Conservation (phyloP, 2,329 filamentous ascomycete genomes). For the Penicillium digitatum region DNA sequence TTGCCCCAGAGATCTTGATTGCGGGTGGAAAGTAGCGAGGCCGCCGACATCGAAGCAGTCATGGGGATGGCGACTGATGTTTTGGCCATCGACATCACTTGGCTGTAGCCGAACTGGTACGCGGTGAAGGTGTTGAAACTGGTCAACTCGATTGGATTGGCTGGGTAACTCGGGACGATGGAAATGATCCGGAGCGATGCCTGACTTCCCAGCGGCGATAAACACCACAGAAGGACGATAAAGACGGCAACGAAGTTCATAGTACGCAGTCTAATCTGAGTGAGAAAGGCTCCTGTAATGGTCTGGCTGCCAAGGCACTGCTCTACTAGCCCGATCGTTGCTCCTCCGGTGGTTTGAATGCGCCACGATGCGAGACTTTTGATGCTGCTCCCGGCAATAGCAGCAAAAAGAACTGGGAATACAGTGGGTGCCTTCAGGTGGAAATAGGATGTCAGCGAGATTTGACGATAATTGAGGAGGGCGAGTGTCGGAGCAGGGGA, state of each 20-base stretch:
- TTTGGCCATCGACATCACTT: not conserved
- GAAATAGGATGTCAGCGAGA: not conserved
- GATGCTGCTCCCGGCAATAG: slow-evolving; percentile 1
- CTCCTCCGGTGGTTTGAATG: not conserved
- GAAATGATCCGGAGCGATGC: not conserved
- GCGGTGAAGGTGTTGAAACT: not conserved
- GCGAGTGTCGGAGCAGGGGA: not conserved
- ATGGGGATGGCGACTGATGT: not conserved
- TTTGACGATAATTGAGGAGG: not conserved
- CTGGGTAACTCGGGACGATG: not conserved
- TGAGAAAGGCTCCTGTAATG: not conserved
- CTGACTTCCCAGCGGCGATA: not conserved
- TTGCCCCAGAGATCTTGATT: slow-evolving; percentile 3
- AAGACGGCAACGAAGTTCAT: not conserved
- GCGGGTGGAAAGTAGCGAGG: not conserved
- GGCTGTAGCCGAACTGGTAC: not conserved
- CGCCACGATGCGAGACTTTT: slow-evolving; percentile 2
- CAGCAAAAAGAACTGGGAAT: not conserved
- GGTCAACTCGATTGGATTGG: not conserved
- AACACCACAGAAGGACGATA: not conserved
- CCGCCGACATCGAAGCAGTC: not conserved
- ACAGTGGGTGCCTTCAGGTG: not conserved
- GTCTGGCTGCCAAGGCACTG: slow-evolving; percentile 3
- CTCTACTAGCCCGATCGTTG: not conserved
- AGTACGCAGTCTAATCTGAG: not conserved